Conservation (phyloP, 1,284 basidiomycete genomes). For the Hemileia vastatrix region DNA sequence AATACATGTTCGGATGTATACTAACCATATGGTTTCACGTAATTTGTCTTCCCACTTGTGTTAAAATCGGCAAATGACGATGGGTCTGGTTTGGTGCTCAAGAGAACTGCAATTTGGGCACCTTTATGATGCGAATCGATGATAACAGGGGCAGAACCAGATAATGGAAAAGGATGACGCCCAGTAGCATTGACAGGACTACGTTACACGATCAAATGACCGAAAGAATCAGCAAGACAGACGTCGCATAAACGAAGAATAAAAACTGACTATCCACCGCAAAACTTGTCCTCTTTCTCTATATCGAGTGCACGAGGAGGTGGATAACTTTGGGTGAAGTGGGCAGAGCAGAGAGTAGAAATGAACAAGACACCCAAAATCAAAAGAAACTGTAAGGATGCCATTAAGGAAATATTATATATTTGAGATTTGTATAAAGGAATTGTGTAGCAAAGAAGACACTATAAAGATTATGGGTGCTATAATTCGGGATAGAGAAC, state of each 20-base stretch:
- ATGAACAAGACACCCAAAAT: no score
- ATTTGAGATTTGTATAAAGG: no score
- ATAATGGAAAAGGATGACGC: conserved; percentile 58
- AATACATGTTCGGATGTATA: conserved; percentile 34
- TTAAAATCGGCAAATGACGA: conserved; percentile 56
- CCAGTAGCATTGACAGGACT: conserved; percentile 43
- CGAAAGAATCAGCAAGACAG: background rate
- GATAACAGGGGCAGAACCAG: conserved; percentile 50
- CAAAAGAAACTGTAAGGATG: no score
- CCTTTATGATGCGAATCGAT: conserved; percentile 55
- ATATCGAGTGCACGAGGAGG: conserved; percentile 33
- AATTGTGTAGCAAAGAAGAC: no score
- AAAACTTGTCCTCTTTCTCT: conserved; percentile 7
- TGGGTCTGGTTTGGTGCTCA: conserved; percentile 55
- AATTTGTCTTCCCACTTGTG: conserved; percentile 37
- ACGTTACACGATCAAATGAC: background rate
- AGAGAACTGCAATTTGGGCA: conserved; percentile 53
- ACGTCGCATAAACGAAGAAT: background rate
- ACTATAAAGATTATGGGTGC: no score
- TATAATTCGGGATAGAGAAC: no score
- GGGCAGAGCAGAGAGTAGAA: conserved; percentile 48
- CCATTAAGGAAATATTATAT: no score
- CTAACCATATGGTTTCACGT: conserved; percentile 15
- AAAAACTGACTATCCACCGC: background rate
- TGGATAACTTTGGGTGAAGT: conserved; percentile 62